Evolutionary conservation across 2,329 filamentous ascomycete genomes (phyloP).

Genomic region (Clathrospora elynae): DNA sequence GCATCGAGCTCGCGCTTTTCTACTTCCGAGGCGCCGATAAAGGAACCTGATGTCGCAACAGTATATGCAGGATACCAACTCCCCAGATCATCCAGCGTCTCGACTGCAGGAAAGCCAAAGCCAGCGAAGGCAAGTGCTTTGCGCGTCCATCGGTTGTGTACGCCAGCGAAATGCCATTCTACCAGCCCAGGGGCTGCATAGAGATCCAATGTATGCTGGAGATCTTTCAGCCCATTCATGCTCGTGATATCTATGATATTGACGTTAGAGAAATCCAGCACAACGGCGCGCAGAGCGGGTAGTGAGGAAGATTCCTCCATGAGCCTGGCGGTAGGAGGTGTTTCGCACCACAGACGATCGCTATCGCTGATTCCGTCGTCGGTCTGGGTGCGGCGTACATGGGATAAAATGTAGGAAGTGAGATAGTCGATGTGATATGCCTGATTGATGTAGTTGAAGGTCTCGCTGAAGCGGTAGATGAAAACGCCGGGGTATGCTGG

Average conservation of each 20-base stretch:
- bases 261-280: constrained; percentile 62
- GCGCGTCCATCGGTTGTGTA: constrained; percentile 62
- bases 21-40: constrained; percentile 21
- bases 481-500: constrained; percentile 80
- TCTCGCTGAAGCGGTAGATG: constrained; percentile 91
- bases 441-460: constrained; percentile 92
- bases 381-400: constrained; percentile 28
- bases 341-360: constrained; percentile 63
- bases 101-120: constrained; percentile 54
- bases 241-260: constrained; percentile 63
- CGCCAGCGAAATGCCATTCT: constrained; percentile 56
- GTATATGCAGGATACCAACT: constrained; percentile 35
- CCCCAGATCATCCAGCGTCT: constrained; percentile 8
- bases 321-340: constrained; percentile 40
- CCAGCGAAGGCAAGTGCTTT: constrained; percentile 61
- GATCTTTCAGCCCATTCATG: constrained; percentile 60
- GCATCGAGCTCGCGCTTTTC: constrained; percentile 18
- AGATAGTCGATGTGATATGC: constrained; percentile 82
- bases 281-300: constrained; percentile 59
- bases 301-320: constrained; percentile 28
- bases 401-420: constrained; percentile 66
- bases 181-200: constrained; percentile 51
- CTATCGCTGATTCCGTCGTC: constrained; percentile 27
- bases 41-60: constrained; percentile 22
- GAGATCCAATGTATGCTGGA: constrained; percentile 59